These are phyloP conservation scores for Blastobotrys capitulatus DNA, from an alignment of 1,139 yeast genomes.

Conservation along the genomic window DNA sequence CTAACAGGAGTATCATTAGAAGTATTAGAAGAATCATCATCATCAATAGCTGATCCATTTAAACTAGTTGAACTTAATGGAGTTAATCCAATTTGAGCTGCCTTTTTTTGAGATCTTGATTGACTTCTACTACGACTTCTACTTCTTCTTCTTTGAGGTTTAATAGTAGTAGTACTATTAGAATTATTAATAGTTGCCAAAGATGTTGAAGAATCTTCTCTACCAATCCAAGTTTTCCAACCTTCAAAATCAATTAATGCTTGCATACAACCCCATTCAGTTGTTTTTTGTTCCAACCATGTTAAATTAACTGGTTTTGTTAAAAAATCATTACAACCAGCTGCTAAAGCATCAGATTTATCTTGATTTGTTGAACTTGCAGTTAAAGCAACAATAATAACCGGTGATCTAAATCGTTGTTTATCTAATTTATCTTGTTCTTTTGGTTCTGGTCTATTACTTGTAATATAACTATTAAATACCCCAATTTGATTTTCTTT, in stretches of 20 bases:
- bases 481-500: conserved; percentile 78
- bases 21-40: not conserved
- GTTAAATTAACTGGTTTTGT: conserved; percentile 95
- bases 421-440: conserved; percentile 52
- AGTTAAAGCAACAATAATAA: conserved; percentile 91
- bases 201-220: conserved; percentile 15
- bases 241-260: conserved; percentile 95
- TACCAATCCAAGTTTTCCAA: conserved; percentile 79
- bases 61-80: not conserved
- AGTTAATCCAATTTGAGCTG: not conserved
- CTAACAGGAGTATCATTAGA: too few relatives aligned
- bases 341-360: conserved; percentile 84
- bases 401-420: conserved; percentile 73
- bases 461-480: conserved; percentile 40
- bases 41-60: not conserved
- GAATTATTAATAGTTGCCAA: not conserved
- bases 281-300: conserved; percentile 90
- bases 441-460: conserved; percentile 17
- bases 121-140: not conserved
- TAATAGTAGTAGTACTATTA: not conserved
- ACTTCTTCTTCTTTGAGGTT: not conserved
- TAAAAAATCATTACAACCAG: conserved; percentile 94
- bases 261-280: conserved; percentile 95
- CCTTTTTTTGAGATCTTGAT: not conserved
- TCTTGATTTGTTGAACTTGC: conserved; percentile 88